Percentiles rank a stretch among this genome's conserved stretches.
phyloP scores from a whole-genome alignment of 306 rosid species.

The Ceratonia siliqua region DNA sequence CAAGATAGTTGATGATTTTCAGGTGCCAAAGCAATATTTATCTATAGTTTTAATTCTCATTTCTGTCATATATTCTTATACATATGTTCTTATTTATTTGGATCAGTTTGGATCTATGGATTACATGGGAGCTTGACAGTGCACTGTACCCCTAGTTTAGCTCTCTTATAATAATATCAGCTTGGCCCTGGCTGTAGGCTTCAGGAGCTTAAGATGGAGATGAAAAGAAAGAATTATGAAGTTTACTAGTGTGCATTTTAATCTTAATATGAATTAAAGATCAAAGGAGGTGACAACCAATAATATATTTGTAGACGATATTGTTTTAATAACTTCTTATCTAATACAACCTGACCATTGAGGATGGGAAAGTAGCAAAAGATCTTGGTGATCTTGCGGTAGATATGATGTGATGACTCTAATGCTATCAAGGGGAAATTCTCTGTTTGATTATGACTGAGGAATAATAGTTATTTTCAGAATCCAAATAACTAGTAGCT shows the following conservation, averaged over 20 bases:
- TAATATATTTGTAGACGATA: background rate
- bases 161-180: background rate
- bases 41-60: background rate
- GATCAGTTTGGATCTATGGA: background rate
- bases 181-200: background rate
- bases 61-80: background rate
- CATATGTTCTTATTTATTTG: background rate
- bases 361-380: background rate
- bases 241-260: background rate
- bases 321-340: background rate
- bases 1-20: background rate
- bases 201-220: background rate
- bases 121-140: background rate
- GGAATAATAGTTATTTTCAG: background rate
- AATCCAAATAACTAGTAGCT: background rate
- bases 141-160: background rate
- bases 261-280: background rate
- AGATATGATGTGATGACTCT: background rate
- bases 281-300: background rate
- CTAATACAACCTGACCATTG: background rate
- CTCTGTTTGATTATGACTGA: background rate
- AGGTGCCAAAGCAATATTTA: too few relatives aligned
- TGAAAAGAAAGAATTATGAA: background rate
- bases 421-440: background rate
- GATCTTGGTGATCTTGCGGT: background rate